Evolutionary conservation across 805 yeast genomes (phyloP), one percentile per base, ranked within the genome.

Genomic region (Spathaspora sp.): DNA sequence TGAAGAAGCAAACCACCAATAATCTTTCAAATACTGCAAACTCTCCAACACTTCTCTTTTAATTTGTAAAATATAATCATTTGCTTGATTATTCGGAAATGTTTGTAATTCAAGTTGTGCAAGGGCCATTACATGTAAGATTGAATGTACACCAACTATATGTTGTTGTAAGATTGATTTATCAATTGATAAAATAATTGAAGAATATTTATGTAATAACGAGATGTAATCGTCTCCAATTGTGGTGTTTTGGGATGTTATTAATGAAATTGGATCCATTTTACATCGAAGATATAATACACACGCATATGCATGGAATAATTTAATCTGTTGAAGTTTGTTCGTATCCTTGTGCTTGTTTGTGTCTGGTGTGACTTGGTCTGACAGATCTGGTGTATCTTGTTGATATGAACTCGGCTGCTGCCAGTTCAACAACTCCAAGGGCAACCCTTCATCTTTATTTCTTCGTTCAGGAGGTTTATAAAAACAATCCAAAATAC

Each of bases 231-330:
- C 38, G 6, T 35, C 28, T 23, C 28, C 32, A 23, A 42, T 14
- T 4, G 18, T 23, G 16, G 23, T 10, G 9, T 18, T 17, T 17
- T 31, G 18, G 3, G 23, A 31, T 7, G 39, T 2, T 10, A 47
- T 12, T 38, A 47, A 31, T 11, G 44, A 40, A 19, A 47, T 35
- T 18, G 49, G 49, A 18, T 47, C 49, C 49, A 47, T 40, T 28
- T 47, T 47, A 42, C 35, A 47, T 29, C 49, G 49, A 8, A 47
- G 19, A 40, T 26, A 47, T 18, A 47, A 40, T 12, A 47, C 19
- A 23, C 49, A 47, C 5, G 44, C 26, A 19, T 47, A 47, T 10
- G 49, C 49, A n/a, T 47, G 49, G 10, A 47, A n/a, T 18, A 47
- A 28, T 9, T 18, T 29, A 23, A 47, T 38, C 7, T 16, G 17